Evolutionary conservation across 2,329 filamentous ascomycete species (phyloP), one percentile per base, ranked within the genome.

Genomic region (Fusarium sp.): DNA sequence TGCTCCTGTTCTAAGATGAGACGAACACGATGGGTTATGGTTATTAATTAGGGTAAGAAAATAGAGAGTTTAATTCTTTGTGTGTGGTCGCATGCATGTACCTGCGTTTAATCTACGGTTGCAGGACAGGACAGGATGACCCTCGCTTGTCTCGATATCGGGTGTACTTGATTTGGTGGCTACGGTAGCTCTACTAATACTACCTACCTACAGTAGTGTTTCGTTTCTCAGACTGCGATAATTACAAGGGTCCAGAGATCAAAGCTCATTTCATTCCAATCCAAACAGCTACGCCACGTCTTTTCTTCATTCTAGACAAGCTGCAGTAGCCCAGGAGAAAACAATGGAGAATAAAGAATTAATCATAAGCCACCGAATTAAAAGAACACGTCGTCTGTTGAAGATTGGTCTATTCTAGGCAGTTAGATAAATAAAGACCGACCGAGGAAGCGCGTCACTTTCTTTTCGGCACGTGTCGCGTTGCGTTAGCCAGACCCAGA

Each of bases 211-310:
- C 45, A 70, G 67, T 63, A 71, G 67, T 67, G 67, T 70, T 70
- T 70, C 67, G 67, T 70, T 70, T 71, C 67, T 45, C 43, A 51
- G 11, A 23, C 18, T 21, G 16, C 48, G 42, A 55, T 44, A 26
- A 34, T 63, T 52, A 67, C 55, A 67, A 68, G 58, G 67, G 62
- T 63, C 50, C 21, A 52, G 39, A 52, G 37, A 57, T 49, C 45
- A 64, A 55, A 60, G 54, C 54, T 54, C 67, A 70, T 70, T 51
- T 60, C 67, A 70, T 70, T 70, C 67, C 67, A 70, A 57, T 70
- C 67, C 67, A 70, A 57, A 64, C 42, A 42, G 23, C n/a, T 26
- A 39, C 39, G 62, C 60, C 62, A 65, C 51, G 42, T 56, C 58
- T 43, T 43, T 25, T 18, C 34, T 52, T 16, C 31, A 37, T 42